These are phyloP conservation scores for Huntiella bhutanensis DNA, from an alignment of 2,329 filamentous ascomycete genomes.

Conservation along the genomic window DNA sequence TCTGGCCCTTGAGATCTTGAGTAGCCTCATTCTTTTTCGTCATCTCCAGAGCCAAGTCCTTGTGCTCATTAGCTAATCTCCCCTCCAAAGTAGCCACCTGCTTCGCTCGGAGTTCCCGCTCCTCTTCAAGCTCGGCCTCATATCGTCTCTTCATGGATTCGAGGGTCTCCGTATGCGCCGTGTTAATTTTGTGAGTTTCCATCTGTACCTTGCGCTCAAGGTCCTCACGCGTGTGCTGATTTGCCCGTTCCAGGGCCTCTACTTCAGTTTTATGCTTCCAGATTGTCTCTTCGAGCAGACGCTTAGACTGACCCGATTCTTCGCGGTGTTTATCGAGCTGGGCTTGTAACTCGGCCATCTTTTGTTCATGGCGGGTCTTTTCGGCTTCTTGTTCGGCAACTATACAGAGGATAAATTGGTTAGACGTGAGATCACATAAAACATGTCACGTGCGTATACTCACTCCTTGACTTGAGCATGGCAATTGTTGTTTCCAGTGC, in stretches of 20 bases:
- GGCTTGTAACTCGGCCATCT: constrained; percentile 45
- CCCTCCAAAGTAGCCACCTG: constrained; percentile 47
- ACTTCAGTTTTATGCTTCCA: constrained; percentile 29
- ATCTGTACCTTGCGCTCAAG: constrained; percentile 30
- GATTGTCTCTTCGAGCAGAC: constrained; percentile 19
- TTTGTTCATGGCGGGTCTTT: constrained; percentile 23
- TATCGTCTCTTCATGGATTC: constrained; percentile 43
- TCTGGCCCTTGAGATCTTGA: constrained; percentile 25
- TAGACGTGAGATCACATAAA: background rate
- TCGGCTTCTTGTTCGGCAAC: constrained; percentile 31
- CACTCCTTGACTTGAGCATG: constrained; percentile 57
- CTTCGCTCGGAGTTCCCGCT: constrained; percentile 35
- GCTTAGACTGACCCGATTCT: constrained; percentile 35
- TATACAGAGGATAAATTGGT: constrained; percentile 16
- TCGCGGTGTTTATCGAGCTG: constrained; percentile 20
- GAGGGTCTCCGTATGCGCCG: constrained; percentile 48
- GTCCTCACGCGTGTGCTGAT: constrained; percentile 37
- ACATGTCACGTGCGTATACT: constrained; percentile 15
- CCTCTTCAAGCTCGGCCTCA: constrained; percentile 45
- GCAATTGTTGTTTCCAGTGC: constrained; percentile 56
- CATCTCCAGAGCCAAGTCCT: constrained; percentile 28
- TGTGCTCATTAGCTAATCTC: constrained; percentile 31
- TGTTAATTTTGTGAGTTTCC: constrained; percentile 38
- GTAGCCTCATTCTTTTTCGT: constrained; percentile 36
- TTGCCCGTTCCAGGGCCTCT: constrained; percentile 33